Percentiles rank a stretch among this genome's conserved stretches.
phyloP scores from a whole-genome alignment of 192 early-diverging fungal species.

The Mortierella alpina region DNA sequence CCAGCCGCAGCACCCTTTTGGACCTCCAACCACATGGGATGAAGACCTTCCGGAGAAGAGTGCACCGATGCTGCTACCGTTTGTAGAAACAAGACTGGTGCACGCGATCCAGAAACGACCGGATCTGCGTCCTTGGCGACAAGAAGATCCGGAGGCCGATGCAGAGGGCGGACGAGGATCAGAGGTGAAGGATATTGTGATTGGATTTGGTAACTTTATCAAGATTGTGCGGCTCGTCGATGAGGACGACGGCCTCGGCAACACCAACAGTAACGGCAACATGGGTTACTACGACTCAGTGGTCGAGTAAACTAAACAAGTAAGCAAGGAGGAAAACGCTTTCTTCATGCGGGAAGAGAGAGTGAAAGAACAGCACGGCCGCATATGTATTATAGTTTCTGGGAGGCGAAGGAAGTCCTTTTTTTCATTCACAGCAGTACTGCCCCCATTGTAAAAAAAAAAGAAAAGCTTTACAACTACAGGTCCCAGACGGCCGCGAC shows the following conservation, averaged over 20 bases:
- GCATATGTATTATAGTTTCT: too few relatives aligned
- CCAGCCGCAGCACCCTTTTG: background rate
- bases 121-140: background rate
- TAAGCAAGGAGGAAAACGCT: too few relatives aligned
- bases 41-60: conserved; percentile 2
- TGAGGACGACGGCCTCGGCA: conserved; percentile 19
- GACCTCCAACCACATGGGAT: background rate
- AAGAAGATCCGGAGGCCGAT: background rate
- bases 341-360: too few relatives aligned
- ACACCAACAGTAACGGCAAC: too few relatives aligned
- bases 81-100: conserved; percentile 40
- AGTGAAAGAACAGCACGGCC: too few relatives aligned
- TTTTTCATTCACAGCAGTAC: too few relatives aligned
- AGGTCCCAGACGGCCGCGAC: too few relatives aligned
- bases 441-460: too few relatives aligned
- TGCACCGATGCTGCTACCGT: conserved; percentile 29
- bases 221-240: conserved; percentile 37
- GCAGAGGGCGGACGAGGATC: background rate
- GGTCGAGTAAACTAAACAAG: too few relatives aligned
- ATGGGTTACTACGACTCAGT: too few relatives aligned
- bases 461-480: too few relatives aligned
- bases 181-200: conserved; percentile 30
- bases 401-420: too few relatives aligned
- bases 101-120: conserved; percentile 5
- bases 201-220: conserved; percentile 51